Percentiles rank a stretch among this genome's conserved stretches.
Conservation (phyloP, 2,329 filamentous ascomycete genomes). For the Cryoendolithus antarcticus region DNA sequence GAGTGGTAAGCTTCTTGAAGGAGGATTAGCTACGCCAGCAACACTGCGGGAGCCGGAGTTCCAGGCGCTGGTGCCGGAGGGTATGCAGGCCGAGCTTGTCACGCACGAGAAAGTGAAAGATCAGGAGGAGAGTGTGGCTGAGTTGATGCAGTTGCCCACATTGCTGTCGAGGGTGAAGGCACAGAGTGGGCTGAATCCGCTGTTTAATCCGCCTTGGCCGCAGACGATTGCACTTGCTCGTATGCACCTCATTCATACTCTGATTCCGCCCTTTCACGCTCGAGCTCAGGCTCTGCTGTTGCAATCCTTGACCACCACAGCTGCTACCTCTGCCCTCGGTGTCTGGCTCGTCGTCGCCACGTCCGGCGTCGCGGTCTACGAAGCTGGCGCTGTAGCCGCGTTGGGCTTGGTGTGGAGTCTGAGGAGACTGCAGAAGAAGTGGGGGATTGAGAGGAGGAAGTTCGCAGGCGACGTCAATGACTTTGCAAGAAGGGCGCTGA, state of each 20-base stretch:
- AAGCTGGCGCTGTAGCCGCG: constrained; percentile 47
- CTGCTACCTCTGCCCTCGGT: constrained; percentile 40
- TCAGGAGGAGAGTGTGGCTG: constrained; percentile 14
- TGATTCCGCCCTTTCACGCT: constrained; percentile 32
- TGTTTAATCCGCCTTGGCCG: constrained; percentile 49
- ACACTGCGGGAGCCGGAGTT: constrained; percentile 11
- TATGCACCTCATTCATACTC: constrained; percentile 29
- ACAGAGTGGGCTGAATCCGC: constrained; percentile 18
- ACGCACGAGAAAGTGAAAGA: constrained; percentile 5
- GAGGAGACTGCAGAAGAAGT: constrained; percentile 45
- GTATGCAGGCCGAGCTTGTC: constrained; percentile 5
- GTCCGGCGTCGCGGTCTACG: constrained; percentile 40
- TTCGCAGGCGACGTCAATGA: constrained; percentile 45
- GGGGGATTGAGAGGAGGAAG: constrained; percentile 40
- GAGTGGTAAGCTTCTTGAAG: constrained; percentile 60
- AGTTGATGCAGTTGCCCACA: constrained; percentile 17
- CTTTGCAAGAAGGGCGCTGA: constrained; percentile 44
- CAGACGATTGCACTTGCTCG: constrained; percentile 61
- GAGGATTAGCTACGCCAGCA: constrained; percentile 34
- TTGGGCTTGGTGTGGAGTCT: constrained; percentile 46
- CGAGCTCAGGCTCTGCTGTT: constrained; percentile 45
- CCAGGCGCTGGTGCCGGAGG: constrained; percentile 2
- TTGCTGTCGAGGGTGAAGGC: constrained; percentile 16
- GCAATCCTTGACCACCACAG: constrained; percentile 61
- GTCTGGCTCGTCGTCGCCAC: constrained; percentile 45